Conservation (phyloP, 2,329 filamentous ascomycete species). For the Seiridium cupressi region DNA sequence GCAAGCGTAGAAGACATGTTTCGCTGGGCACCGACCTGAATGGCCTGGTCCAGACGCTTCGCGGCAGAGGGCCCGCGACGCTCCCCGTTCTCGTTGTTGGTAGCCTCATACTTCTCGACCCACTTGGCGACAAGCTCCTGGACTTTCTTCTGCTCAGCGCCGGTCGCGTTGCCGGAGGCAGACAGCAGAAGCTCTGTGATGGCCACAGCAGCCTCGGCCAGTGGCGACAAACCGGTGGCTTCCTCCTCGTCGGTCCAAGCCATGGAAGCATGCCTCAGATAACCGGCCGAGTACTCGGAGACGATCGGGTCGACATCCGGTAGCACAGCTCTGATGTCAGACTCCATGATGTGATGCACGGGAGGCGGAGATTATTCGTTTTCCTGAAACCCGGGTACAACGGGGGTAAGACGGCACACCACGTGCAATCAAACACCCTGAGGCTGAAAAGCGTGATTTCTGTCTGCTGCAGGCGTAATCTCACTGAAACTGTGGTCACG, state of each 20-base stretch:
- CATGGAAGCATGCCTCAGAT: constrained; percentile 89
- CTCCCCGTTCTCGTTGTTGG: constrained; percentile 72
- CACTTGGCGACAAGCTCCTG: constrained; percentile 85
- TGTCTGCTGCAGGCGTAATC: not conserved
- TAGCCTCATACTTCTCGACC: constrained; percentile 75
- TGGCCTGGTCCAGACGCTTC: constrained; percentile 86
- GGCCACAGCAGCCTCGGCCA: constrained; percentile 78
- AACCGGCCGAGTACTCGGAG: constrained; percentile 91
- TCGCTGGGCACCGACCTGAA: constrained; percentile 89
- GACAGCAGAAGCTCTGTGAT: constrained; percentile 90
- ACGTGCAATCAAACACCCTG: not conserved
- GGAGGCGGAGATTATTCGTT: not conserved
- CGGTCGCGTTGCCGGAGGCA: constrained; percentile 79
- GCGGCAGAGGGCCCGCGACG: constrained; percentile 73
- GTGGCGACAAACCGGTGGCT: constrained; percentile 65
- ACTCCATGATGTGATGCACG: constrained; percentile 61
- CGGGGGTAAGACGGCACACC: not conserved
- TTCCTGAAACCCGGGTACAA: constrained; percentile 7
- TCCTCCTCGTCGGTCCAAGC: constrained; percentile 77
- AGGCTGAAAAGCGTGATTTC: not conserved
- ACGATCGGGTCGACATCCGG: constrained; percentile 86
- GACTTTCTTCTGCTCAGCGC: constrained; percentile 73
- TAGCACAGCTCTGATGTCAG: constrained; percentile 80
- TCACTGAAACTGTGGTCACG: not conserved
- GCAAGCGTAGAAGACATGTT: constrained; percentile 97